These are phyloP conservation scores for Eucalyptus cladocalyx DNA, from an alignment of 345 rosid genomes.

Conservation along the genomic window DNA sequence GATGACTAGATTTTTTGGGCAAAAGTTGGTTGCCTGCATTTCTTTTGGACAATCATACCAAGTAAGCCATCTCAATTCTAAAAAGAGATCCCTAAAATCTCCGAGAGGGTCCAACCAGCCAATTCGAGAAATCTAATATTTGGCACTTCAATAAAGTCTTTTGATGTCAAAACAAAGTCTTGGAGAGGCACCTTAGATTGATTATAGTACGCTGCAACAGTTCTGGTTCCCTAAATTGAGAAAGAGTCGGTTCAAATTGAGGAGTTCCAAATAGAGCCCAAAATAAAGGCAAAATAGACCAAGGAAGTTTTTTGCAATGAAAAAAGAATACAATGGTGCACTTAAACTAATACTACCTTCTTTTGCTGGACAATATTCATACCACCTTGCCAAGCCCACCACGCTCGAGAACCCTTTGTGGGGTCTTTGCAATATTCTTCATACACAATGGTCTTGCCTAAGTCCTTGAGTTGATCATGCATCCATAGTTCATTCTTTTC, in stretches of 20 bases:
- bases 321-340: background rate
- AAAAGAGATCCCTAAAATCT: no score
- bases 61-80: background rate
- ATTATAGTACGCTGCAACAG: no score
- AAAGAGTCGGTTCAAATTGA: accelerated
- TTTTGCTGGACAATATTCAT: background rate
- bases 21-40: background rate
- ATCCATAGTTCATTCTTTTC: accelerated
- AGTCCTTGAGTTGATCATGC: background rate
- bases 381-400: accelerated
- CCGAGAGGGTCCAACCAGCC: accelerated
- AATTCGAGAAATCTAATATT: no score
- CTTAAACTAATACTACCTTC: background rate
- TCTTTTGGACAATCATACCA: background rate
- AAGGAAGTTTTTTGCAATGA: background rate
- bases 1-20: background rate
- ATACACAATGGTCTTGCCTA: background rate
- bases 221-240: no score
- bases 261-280: background rate
- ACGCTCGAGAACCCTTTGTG: background rate
- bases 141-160: no score
- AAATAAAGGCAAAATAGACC: background rate
- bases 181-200: accelerated
- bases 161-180: no score
- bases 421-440: background rate